Evolutionary conservation across 352 stramenopile species (phyloP).

Genomic region (Phytophthora chlamydospora): DNA sequence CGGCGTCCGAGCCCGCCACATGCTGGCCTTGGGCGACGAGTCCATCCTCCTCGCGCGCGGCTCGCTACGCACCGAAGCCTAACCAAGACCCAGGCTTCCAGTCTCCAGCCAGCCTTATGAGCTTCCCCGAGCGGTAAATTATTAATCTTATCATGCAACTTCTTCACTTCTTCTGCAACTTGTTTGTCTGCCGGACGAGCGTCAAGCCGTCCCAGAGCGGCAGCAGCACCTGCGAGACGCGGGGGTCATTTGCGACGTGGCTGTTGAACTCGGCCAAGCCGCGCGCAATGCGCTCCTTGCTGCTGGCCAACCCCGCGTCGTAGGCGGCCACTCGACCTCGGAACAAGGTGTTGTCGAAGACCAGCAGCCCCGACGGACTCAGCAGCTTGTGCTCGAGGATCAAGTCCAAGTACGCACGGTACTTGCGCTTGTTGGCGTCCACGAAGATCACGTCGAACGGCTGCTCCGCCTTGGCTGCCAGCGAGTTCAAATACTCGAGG

Average conservation of each 20-base stretch:
- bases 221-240: slow-evolving; percentile 86
- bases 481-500: slow-evolving; percentile 43
- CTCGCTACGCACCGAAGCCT: slow-evolving; percentile 15
- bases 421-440: slow-evolving; percentile 93
- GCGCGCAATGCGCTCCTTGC: slow-evolving; percentile 64
- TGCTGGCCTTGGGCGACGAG: slow-evolving; percentile 36
- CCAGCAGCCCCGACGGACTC: slow-evolving; percentile 73
- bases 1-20: slow-evolving; percentile 20
- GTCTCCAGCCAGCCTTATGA: slow-evolving; percentile 1
- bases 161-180: slow-evolving; percentile 6
- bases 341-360: slow-evolving; percentile 95
- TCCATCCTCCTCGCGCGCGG: slow-evolving; percentile 27
- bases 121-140: slow-evolving; percentile 11
- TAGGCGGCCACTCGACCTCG: slow-evolving; percentile 88
- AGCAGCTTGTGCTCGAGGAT: slow-evolving; percentile 77
- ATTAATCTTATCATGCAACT: slow-evolving; percentile 17
- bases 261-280: slow-evolving; percentile 91
- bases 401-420: slow-evolving; percentile 88
- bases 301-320: slow-evolving; percentile 41
- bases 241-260: slow-evolving; percentile 74
- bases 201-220: slow-evolving; percentile 93
- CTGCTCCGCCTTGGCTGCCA: slow-evolving; percentile 20
- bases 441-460: slow-evolving; percentile 95
- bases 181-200: slow-evolving; percentile 37
- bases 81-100: not conserved